These are phyloP conservation scores for Rhodotorula sp. DNA, from an alignment of 1,284 basidiomycete species.

Conservation along the genomic window DNA sequence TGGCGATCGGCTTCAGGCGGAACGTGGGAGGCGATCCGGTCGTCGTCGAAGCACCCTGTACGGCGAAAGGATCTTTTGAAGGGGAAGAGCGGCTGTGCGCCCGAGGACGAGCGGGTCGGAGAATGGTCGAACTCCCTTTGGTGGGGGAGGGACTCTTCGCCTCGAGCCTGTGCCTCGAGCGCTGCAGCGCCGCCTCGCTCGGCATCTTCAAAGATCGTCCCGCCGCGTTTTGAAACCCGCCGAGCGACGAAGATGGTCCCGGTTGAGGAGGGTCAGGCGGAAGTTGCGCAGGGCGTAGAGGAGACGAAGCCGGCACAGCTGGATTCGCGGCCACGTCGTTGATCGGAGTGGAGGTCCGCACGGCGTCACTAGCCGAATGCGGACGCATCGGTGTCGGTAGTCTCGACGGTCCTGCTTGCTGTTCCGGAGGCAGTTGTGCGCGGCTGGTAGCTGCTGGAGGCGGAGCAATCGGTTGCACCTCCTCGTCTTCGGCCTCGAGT, in stretches of 20 bases:
- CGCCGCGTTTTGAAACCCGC: slow-evolving; percentile 18
- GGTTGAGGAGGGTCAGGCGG: too few relatives aligned
- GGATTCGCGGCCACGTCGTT: neutral
- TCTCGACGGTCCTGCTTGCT: neutral
- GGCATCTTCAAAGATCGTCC: slow-evolving; percentile 15
- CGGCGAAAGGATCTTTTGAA: neutral
- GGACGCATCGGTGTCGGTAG: neutral
- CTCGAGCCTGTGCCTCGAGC: neutral
- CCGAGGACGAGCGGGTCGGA: neutral
- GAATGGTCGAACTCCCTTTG: neutral
- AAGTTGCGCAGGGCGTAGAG: neutral
- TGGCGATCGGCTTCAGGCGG: neutral
- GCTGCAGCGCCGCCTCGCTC: slow-evolving; percentile 17
- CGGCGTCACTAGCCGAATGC: neutral
- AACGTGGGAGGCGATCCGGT: neutral
- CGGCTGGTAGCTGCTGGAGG: neutral
- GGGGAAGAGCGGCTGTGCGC: neutral
- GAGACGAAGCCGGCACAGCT: neutral
- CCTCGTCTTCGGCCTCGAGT: slow-evolving; percentile 11
- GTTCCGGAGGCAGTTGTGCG: neutral
- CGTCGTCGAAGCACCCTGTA: neutral
- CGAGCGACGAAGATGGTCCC: neutral
- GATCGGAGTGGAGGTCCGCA: neutral
- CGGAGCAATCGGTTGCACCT: too few relatives aligned
- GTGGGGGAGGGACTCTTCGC: slow-evolving; percentile 5